A percentile compares a stretch with the other conserved stretches of the same genome.
These are phyloP conservation scores for Trametes sanguinea DNA, from an alignment of 768 basidiomycete genomes.

Conservation along the genomic window DNA sequence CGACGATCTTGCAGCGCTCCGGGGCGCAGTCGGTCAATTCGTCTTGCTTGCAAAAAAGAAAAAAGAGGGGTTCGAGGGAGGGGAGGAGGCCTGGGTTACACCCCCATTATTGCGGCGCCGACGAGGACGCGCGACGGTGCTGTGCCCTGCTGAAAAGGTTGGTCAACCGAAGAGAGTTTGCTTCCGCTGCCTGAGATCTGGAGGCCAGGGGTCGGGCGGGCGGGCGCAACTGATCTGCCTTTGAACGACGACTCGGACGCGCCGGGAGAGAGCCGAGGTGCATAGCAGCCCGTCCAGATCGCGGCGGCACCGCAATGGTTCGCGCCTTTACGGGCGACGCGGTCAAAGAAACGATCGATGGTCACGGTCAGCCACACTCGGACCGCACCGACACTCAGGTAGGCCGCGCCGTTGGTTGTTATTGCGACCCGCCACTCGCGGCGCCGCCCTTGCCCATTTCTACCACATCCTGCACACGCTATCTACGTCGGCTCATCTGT, in stretches of 20 bases:
- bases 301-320: slow-evolving; percentile 14
- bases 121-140: neutral
- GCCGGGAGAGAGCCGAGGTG: slow-evolving; percentile 26
- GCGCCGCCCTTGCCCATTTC: neutral
- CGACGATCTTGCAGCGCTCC: slow-evolving; percentile 6
- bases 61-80: slow-evolving; percentile 6
- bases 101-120: slow-evolving; percentile 1
- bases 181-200: slow-evolving; percentile 31
- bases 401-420: slow-evolving; percentile 7
- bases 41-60: neutral
- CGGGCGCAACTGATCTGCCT: slow-evolving; percentile 31
- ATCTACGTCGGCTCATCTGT: neutral
- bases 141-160: slow-evolving; percentile 24
- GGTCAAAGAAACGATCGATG: slow-evolving; percentile 24
- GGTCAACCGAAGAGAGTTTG: slow-evolving; percentile 35
- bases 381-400: slow-evolving; percentile 20
- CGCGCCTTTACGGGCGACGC: slow-evolving; percentile 3
- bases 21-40: neutral
- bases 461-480: neutral
- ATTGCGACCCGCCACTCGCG: slow-evolving; percentile 3
- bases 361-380: slow-evolving; percentile 21
- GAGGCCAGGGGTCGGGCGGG: slow-evolving; percentile 17
- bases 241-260: slow-evolving; percentile 6
- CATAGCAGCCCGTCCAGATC: slow-evolving; percentile 23
- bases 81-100: neutral